Base-by-base conservation (phyloP, 176 grass and related monocot genomes). In the Avena eriantha region DNA sequence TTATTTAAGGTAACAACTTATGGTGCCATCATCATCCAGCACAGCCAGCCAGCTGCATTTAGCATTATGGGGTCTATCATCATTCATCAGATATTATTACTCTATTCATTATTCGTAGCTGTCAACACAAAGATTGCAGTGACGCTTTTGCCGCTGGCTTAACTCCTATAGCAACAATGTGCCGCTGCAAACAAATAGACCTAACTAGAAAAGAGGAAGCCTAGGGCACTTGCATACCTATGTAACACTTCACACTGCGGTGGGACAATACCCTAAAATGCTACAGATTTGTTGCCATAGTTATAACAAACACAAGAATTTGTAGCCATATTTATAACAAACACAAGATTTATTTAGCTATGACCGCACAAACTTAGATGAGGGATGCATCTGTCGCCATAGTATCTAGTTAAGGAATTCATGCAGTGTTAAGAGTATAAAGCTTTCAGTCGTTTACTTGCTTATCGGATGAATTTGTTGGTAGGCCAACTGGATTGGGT, bases 1-100 rank as follows among this genome's bases (percentile, higher is more conserved):
- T 58, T 90, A 78, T 73, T 87, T 68, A 73, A 73, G 66, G 80
- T 22, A 79, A 72, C 47, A 79, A 56, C 46, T 83, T 79, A 87
- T 36, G 34, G 33, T 69, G 48, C 59, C 48, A 85, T 45, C 8
- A 16, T 58, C 68, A 47, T 83, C 54, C 71, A 90, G 71, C 61
- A 70, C 16, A 77, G 4, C 36, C 15, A 61, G 31, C 61, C 77
- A 86, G 55, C 59, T 81, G 84, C 22, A 41, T 63, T 26, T 64
- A 71, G 16, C 74, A 83, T 71, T 85, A 72, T 50, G 33, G 33
- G 74, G 19, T 76, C 64, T 76, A 24, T 24, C 73, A 61, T 86
- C 33, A 73, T 72, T 34, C 73, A 69, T 86, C 34, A 54, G 78
- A 35, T 89, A 65, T 54, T 55, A 57, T 23, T 13, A 67, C 31